phyloP scores from a whole-genome alignment of 2,329 filamentous ascomycete genomes.

The Neonectria coccinea region DNA sequence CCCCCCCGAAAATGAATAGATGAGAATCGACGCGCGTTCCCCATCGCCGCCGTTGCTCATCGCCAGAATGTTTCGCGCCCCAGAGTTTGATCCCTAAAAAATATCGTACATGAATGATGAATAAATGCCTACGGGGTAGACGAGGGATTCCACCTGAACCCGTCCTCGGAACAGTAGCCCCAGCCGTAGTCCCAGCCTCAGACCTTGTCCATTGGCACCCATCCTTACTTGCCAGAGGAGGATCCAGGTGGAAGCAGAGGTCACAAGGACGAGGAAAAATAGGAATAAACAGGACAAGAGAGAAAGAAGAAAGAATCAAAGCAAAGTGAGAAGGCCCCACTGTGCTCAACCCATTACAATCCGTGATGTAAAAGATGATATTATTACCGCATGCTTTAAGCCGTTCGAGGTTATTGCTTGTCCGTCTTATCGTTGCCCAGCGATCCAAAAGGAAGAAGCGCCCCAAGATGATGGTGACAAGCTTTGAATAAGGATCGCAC shows the following conservation, averaged over 20 bases:
- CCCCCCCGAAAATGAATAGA: slow-evolving; percentile 10
- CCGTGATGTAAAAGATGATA: slow-evolving; percentile 40
- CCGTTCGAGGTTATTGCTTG: slow-evolving; percentile 34
- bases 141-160: slow-evolving; percentile 20
- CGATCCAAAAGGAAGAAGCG: slow-evolving; percentile 35
- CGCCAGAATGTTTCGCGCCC: slow-evolving; percentile 19
- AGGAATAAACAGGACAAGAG: slow-evolving; percentile 34
- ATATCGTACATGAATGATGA: slow-evolving; percentile 40
- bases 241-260: slow-evolving; percentile 5
- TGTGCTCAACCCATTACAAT: slow-evolving; percentile 40
- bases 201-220: slow-evolving; percentile 8
- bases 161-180: slow-evolving; percentile 26
- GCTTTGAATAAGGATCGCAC: slow-evolving; percentile 32
- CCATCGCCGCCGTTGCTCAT: slow-evolving; percentile 17
- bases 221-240: background rate
- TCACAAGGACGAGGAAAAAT: slow-evolving; percentile 19
- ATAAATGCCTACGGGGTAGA: slow-evolving; percentile 14
- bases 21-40: slow-evolving; percentile 10
- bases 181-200: slow-evolving; percentile 11
- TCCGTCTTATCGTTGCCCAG: slow-evolving; percentile 35
- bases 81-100: slow-evolving; percentile 26
- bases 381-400: slow-evolving; percentile 42
- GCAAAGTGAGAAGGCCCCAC: slow-evolving; percentile 26
- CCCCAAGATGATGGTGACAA: slow-evolving; percentile 22
- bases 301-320: slow-evolving; percentile 33